These are phyloP conservation scores for Pseudogymnoascus sp. DNA, from an alignment of 2,329 filamentous ascomycete genomes.

Conservation along the genomic window DNA sequence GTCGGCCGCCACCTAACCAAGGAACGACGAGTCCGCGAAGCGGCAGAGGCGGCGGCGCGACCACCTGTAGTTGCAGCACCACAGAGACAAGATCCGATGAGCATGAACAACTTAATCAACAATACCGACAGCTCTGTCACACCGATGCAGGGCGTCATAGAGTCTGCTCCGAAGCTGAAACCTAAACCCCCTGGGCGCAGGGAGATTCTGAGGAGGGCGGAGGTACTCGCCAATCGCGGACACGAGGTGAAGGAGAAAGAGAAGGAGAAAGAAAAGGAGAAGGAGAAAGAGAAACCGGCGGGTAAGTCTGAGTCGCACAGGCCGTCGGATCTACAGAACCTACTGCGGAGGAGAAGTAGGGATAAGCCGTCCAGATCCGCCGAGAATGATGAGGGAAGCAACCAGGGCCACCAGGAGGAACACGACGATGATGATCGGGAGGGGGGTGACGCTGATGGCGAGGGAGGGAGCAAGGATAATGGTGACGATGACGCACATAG, in stretches of 20 bases:
- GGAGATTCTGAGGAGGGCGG: conserved; percentile 54
- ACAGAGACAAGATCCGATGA: conserved; percentile 26
- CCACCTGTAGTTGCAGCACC: not conserved
- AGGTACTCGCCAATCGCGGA: conserved; percentile 37
- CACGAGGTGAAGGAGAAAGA: conserved; percentile 17
- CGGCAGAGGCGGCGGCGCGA: conserved; percentile 20
- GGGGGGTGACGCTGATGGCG: not conserved
- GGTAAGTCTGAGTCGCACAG: not conserved
- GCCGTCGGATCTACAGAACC: not conserved
- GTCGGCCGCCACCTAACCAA: conserved; percentile 47
- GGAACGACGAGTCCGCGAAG: conserved; percentile 34
- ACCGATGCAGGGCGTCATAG: conserved; percentile 14
- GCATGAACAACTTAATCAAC: conserved; percentile 29
- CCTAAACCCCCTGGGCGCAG: conserved; percentile 31
- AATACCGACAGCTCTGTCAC: conserved; percentile 23
- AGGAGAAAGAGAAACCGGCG: conserved; percentile 22
- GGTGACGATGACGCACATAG: conserved; percentile 7
- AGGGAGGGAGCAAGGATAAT: conserved; percentile 10
- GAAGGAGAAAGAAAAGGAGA: conserved; percentile 19
- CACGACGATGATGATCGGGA: not conserved
- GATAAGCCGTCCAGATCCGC: not conserved
- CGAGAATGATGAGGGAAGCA: not conserved
- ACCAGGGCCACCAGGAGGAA: not conserved
- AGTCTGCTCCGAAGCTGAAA: conserved; percentile 33
- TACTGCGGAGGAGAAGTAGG: not conserved